Evolutionary conservation across 2,329 filamentous ascomycete genomes (phyloP), one percentile per base, ranked within the genome.

Genomic region (Cladophialophora exuberans): DNA sequence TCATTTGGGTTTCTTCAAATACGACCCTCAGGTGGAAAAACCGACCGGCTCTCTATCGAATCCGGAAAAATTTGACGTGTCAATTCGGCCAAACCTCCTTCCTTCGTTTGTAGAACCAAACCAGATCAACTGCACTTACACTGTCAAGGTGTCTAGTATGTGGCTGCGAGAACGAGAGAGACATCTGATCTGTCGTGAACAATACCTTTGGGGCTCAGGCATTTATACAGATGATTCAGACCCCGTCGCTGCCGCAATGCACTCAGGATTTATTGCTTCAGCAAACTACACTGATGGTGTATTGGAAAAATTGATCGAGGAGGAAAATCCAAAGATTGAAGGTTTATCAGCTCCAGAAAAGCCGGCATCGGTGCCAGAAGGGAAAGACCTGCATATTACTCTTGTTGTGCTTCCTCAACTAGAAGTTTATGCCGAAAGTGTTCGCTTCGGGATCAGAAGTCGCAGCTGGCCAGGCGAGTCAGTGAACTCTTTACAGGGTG

Each of bases 161-260:
- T 90, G 94, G 65, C 77, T 99, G 6, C 83, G 83, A 6, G 72
- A 83, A 0, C 73, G 79, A 6, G 83, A 88, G 20, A 82, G 93
- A 25, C 89, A 94, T 68, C 89, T 95, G 62, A 92, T 97, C 47
- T 95, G 91, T 9, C 76, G 84, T 6, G 83, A 90, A 28, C 83
- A 88, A 17, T 89, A 89, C 6, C 71, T 99, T 0, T 99, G 93
- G 92, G 94, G 94, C 1, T 94, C 90, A 0, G 92, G 95, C 31
- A 82, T 99, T 5, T 97, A 97, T 69, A 96, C 91, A 0, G 94
- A 99, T 64, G 94, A 99, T 71, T 96, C 91, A 0, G 94, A 99
- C 67, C 85, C 94, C 0, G 82, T 99, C 20, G 93, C 91, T 0
- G 92, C 93, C 2, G 93, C 92, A 56, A 93, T 99, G 41, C 94